Percentiles rank a stretch among this genome's conserved stretches.
Evolutionary conservation across 208 protist genomes (phyloP).

Genomic region (Crithidia thermophila): DNA sequence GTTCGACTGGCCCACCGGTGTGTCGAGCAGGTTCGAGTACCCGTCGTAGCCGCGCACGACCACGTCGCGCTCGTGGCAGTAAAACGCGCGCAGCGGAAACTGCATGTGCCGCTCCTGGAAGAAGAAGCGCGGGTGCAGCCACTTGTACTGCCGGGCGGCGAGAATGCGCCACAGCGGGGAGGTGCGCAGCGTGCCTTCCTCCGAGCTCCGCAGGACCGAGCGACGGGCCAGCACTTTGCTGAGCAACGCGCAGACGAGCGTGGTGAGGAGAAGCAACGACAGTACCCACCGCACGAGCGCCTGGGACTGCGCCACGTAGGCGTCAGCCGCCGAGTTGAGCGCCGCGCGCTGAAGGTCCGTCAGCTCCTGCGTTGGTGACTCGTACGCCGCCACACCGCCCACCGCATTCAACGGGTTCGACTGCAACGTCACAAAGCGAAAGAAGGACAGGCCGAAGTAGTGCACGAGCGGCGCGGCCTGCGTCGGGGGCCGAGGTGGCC

Average conservation of each 20-base stretch:
- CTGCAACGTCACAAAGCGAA: slow-evolving; percentile 21
- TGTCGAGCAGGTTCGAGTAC: slow-evolving; percentile 72
- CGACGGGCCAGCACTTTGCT: slow-evolving; percentile 51
- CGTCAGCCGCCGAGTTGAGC: slow-evolving; percentile 1
- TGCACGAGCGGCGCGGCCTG: slow-evolving; percentile 3
- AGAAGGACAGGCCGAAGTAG: slow-evolving; percentile 23
- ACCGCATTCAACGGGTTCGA: slow-evolving; percentile 13
- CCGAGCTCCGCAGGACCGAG: slow-evolving; percentile 26
- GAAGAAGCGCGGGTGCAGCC: slow-evolving; percentile 70
- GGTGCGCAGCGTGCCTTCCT: slow-evolving; percentile 38
- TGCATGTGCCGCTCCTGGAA: slow-evolving; percentile 58
- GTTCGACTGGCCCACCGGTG: slow-evolving; percentile 67
- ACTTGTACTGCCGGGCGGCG: slow-evolving; percentile 46
- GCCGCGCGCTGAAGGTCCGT: neutral
- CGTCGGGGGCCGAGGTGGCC: neutral
- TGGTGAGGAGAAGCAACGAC: slow-evolving; percentile 31
- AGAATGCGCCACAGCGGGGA: slow-evolving; percentile 74
- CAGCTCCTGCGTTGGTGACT: neutral
- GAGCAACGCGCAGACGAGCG: slow-evolving; percentile 30
- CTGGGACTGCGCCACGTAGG: slow-evolving; percentile 28
- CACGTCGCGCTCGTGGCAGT: slow-evolving; percentile 75
- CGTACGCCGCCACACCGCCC: neutral
- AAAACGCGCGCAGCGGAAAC: slow-evolving; percentile 76
- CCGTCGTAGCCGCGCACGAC: slow-evolving; percentile 73
- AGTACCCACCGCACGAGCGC: slow-evolving; percentile 33